phyloP scores from a whole-genome alignment of 2,329 filamentous ascomycete species.

The Paracoccidioides brasiliensis region DNA sequence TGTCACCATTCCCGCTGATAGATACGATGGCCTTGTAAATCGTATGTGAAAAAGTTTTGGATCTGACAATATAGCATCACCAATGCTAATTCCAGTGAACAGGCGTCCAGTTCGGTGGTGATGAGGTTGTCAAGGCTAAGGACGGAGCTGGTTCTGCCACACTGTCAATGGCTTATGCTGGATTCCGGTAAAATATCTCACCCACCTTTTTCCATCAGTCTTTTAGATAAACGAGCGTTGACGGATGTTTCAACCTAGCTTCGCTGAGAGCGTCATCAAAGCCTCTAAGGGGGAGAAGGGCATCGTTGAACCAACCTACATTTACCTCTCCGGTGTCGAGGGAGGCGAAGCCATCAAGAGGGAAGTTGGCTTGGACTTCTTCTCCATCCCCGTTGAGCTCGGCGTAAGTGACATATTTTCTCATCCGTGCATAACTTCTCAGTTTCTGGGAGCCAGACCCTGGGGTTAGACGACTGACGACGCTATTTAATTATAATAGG shows the following conservation, averaged over 20 bases:
- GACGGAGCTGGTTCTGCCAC: conserved; percentile 82
- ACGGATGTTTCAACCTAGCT: conserved; percentile 40
- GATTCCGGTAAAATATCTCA: conserved; percentile 59
- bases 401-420: conserved; percentile 51
- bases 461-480: background rate
- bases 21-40: conserved; percentile 81
- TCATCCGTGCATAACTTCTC: too few species aligned
- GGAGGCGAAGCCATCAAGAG: conserved; percentile 79
- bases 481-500: conserved; percentile 35
- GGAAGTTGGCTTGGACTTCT: conserved; percentile 77
- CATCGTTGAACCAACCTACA: conserved; percentile 85
- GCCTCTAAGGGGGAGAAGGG: conserved; percentile 80
- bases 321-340: conserved; percentile 82
- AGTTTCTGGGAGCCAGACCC: too few species aligned
- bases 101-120: conserved; percentile 91
- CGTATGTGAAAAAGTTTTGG: conserved; percentile 38
- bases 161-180: conserved; percentile 89
- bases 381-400: conserved; percentile 91
- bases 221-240: background rate
- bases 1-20: conserved; percentile 72
- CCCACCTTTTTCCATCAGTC: background rate
- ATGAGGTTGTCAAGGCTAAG: conserved; percentile 93
- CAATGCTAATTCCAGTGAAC: background rate
- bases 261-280: conserved; percentile 87
- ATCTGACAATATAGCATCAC: background rate